Evolutionary conservation across 2,329 filamentous ascomycete genomes (phyloP).

Genomic region (Aspergillus sp.): DNA sequence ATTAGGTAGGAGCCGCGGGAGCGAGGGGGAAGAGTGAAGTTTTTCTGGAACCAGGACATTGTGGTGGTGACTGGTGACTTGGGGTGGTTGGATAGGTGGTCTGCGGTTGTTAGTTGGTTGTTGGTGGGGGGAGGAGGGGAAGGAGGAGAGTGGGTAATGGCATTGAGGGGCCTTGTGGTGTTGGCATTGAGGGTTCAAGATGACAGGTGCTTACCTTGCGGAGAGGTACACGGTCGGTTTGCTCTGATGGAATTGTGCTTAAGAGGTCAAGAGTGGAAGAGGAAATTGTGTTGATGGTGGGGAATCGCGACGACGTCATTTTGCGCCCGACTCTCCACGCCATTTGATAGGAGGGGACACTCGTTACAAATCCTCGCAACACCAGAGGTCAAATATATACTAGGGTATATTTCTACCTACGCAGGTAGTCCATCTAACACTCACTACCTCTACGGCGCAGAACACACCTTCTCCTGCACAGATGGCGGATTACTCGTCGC

Average conservation of each 20-base stretch:
- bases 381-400: slow-evolving; percentile 1
- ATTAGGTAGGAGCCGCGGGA: slow-evolving; percentile 86
- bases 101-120: not conserved
- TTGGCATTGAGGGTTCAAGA: not conserved
- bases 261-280: not conserved
- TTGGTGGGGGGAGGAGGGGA: not conserved
- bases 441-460: slow-evolving; percentile 9
- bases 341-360: too few relatives aligned
- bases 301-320: slow-evolving; percentile 13
- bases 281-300: not conserved
- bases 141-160: not conserved
- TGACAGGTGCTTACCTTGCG: not conserved
- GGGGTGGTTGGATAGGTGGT: slow-evolving; percentile 10
- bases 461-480: slow-evolving; percentile 25
- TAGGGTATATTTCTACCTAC: too few relatives aligned
- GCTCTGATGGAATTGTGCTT: too few relatives aligned
- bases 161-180: not conserved
- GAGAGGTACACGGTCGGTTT: not conserved
- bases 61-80: slow-evolving; percentile 6
- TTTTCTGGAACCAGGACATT: slow-evolving; percentile 79
- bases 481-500: slow-evolving; percentile 31
- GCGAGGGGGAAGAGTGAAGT: slow-evolving; percentile 72
- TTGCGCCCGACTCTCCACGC: not conserved
- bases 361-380: slow-evolving; percentile 3
- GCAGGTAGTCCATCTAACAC: too few relatives aligned